These are phyloP conservation scores for Rhodotorula graminis DNA, from an alignment of 768 basidiomycete species.

Conservation along the genomic window DNA sequence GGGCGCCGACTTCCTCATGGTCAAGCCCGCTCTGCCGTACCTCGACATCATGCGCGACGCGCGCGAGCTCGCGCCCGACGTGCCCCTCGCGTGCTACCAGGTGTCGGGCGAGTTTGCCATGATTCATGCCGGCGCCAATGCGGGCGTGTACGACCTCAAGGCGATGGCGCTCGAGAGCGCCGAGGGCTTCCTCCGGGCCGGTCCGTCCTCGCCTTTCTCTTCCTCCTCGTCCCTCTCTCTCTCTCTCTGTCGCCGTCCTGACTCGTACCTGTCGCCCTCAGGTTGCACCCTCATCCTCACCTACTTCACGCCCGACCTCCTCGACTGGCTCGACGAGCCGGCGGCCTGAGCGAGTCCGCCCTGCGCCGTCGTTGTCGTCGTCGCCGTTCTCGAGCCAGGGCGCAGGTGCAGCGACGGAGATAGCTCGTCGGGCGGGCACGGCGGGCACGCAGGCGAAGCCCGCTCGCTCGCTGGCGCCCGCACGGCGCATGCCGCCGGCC, in stretches of 20 bases:
- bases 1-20: slow-evolving; percentile 98
- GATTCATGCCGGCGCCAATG: slow-evolving; percentile 86
- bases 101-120: slow-evolving; percentile 98
- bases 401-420: too few species aligned
- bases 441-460: too few species aligned
- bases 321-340: slow-evolving; percentile 54
- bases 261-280: slow-evolving; percentile 41
- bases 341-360: not conserved
- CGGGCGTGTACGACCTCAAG: slow-evolving; percentile 86
- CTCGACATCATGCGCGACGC: slow-evolving; percentile 93
- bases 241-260: too few species aligned
- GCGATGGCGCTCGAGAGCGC: slow-evolving; percentile 91
- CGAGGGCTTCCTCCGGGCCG: slow-evolving; percentile 87
- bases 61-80: slow-evolving; percentile 65
- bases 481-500: too few species aligned
- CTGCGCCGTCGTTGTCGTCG: too few species aligned
- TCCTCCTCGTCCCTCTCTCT: not conserved
- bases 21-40: slow-evolving; percentile 93
- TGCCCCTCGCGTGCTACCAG: slow-evolving; percentile 94
- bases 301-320: slow-evolving; percentile 95
- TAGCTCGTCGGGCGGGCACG: too few species aligned
- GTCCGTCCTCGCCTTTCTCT: slow-evolving; percentile 45
- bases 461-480: too few species aligned
- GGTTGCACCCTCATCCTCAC: slow-evolving; percentile 79
- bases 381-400: too few species aligned